A percentile compares a stretch with the other conserved stretches of the same genome.
phyloP scores from a whole-genome alignment of 164 flowering plant species.

The Chimonanthus praecox region DNA sequence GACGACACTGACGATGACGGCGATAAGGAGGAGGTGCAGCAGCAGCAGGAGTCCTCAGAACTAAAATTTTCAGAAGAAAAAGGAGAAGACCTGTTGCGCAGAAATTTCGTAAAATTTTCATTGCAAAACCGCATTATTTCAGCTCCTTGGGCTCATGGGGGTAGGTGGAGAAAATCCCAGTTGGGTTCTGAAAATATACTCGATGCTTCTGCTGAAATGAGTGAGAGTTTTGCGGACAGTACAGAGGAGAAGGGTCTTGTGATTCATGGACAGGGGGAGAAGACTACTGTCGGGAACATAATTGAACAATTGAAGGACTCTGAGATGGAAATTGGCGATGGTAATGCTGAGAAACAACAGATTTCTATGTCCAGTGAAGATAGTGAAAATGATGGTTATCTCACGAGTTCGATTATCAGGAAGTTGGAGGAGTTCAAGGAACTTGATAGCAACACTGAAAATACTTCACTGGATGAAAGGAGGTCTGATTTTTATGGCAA shows the following conservation, averaged over 20 bases:
- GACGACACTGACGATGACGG: not conserved
- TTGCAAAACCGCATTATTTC: conserved; percentile 16
- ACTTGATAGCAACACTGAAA: not conserved
- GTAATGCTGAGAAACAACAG: conserved; percentile 2
- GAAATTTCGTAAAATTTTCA: conserved; percentile 17
- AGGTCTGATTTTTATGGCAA: not conserved
- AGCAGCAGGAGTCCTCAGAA: not conserved
- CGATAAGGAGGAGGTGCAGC: not conserved
- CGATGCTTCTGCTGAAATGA: not conserved
- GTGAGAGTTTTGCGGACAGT: not conserved
- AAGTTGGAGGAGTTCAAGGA: conserved; percentile 8
- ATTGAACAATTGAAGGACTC: conserved; percentile 4
- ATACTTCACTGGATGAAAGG: conserved; percentile 5
- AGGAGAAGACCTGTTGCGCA: conserved; percentile 4
- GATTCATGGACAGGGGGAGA: not conserved
- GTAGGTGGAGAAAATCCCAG: conserved; percentile 15
- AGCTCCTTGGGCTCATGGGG: conserved; percentile 60
- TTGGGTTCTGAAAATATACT: conserved; percentile 13
- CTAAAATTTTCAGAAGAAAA: not conserved
- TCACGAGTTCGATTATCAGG: conserved; percentile 4
- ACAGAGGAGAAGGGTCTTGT: not conserved
- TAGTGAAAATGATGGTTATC: not conserved
- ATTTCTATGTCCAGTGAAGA: not conserved
- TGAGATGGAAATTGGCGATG: not conserved
- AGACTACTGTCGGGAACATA: conserved; percentile 8